These are phyloP conservation scores for Millerozyma acaciae DNA, from an alignment of 805 yeast genomes.

Conservation along the genomic window DNA sequence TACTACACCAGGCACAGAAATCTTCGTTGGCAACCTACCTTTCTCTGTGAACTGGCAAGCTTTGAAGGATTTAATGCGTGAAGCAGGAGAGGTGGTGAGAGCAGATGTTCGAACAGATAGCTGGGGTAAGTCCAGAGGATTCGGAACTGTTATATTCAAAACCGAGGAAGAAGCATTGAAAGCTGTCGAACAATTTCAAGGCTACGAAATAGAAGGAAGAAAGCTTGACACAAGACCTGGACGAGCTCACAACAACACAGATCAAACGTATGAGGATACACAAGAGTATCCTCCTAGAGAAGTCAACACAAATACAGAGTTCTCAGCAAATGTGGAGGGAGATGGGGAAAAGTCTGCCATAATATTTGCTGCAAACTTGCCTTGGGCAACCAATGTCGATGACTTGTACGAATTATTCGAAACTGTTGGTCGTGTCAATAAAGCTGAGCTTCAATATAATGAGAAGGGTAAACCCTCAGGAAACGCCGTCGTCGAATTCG, in stretches of 20 bases:
- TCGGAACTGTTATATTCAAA: conserved; percentile 74
- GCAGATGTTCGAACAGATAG: conserved; percentile 71
- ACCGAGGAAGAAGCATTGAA: conserved; percentile 62
- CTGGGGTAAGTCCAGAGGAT: conserved; percentile 79
- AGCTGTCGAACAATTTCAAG: conserved; percentile 69
- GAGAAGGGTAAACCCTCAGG: conserved; percentile 71
- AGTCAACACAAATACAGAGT: conserved; percentile 43
- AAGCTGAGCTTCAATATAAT: conserved; percentile 71
- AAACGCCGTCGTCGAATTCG: conserved; percentile 79
- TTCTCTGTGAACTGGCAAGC: conserved; percentile 80
- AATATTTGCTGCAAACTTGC: conserved; percentile 74
- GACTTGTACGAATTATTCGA: conserved; percentile 84
- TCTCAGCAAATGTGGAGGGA: conserved; percentile 64
- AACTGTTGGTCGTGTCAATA: conserved; percentile 69
- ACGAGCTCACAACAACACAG: conserved; percentile 9
- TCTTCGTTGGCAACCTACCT: conserved; percentile 81
- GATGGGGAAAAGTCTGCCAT: conserved; percentile 47
- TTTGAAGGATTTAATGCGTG: conserved; percentile 77
- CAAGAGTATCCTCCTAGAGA: conserved; percentile 9
- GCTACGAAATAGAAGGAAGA: conserved; percentile 73
- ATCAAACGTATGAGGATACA: conserved; percentile 13
- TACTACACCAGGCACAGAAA: conserved; percentile 46
- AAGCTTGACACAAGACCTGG: conserved; percentile 78
- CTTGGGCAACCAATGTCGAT: conserved; percentile 81
- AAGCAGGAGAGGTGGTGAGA: conserved; percentile 71